A percentile compares a stretch with the other conserved stretches of the same genome.
Evolutionary conservation across 805 yeast species (phyloP).

Genomic region (Candida schatavii): DNA sequence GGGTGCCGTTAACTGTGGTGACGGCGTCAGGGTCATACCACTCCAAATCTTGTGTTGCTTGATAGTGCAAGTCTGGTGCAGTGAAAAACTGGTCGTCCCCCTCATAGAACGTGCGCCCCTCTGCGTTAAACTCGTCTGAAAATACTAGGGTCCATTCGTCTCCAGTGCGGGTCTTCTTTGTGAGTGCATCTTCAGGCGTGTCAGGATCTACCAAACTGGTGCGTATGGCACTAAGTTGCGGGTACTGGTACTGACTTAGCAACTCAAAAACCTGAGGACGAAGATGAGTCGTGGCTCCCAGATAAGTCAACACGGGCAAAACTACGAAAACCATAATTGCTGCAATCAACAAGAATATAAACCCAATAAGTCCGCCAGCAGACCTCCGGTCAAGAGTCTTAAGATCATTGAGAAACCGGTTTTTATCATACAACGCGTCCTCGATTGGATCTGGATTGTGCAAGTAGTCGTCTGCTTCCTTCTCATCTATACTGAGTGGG

Average conservation of each 20-base stretch:
- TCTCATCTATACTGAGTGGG: constrained; percentile 87
- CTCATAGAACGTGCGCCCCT: constrained; percentile 41
- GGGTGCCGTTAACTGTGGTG: constrained; percentile 38
- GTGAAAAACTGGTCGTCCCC: constrained; percentile 45
- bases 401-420: constrained; percentile 61
- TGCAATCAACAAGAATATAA: constrained; percentile 57
- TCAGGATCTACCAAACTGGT: constrained; percentile 39
- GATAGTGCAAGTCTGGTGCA: constrained; percentile 40
- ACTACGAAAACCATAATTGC: constrained; percentile 66
- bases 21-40: constrained; percentile 45
- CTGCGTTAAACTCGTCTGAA: constrained; percentile 42
- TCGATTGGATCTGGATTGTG: constrained; percentile 95
- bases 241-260: constrained; percentile 45
- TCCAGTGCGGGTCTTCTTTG: constrained; percentile 20
- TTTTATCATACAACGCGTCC: constrained; percentile 80
- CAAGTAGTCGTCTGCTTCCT: constrained; percentile 90
- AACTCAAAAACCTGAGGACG: constrained; percentile 36
- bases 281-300: constrained; percentile 52
- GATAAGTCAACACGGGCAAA: constrained; percentile 78
- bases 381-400: constrained; percentile 65
- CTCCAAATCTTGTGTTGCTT: constrained; percentile 42
- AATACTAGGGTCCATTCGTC: constrained; percentile 37
- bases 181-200: constrained; percentile 31
- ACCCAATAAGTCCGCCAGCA: constrained; percentile 56
- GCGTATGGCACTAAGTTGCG: constrained; percentile 34